These are phyloP conservation scores for Kwoniella botswanensis DNA, from an alignment of 768 basidiomycete species.

Conservation along the genomic window DNA sequence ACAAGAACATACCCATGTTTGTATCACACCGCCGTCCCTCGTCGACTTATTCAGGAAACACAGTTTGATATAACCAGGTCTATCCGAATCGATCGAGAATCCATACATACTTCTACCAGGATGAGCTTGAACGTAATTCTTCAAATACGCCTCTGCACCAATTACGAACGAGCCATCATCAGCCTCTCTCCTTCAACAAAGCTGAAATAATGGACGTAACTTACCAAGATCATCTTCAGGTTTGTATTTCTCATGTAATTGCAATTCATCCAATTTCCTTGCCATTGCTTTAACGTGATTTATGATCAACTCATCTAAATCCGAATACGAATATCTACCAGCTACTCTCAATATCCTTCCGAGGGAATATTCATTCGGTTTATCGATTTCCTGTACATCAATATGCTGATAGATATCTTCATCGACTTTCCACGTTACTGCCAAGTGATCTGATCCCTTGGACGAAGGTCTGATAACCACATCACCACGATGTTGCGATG, in stretches of 20 bases:
- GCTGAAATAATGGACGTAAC: conserved; percentile 55
- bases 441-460: conserved; percentile 88
- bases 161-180: neutral
- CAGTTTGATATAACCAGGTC: conserved; percentile 90
- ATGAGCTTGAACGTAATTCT: conserved; percentile 89
- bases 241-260: conserved; percentile 93
- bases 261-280: conserved; percentile 88
- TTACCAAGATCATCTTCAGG: conserved; percentile 87
- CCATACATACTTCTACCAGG: conserved; percentile 95
- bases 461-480: conserved; percentile 96
- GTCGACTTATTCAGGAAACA: conserved; percentile 81
- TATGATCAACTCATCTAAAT: conserved; percentile 95
- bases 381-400: conserved; percentile 61
- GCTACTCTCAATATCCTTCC: conserved; percentile 60
- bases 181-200: neutral
- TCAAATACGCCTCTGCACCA: conserved; percentile 75
- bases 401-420: conserved; percentile 95
- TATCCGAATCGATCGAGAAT: conserved; percentile 85
- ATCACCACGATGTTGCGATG: conserved; percentile 89
- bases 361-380: conserved; percentile 58
- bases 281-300: conserved; percentile 95
- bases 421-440: conserved; percentile 99
- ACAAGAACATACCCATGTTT: conserved; percentile 76
- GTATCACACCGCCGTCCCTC: conserved; percentile 80
- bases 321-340: conserved; percentile 78